Evolutionary conservation across 148 eudicot species (phyloP).

Genomic region (Amaranthus palmeri): DNA sequence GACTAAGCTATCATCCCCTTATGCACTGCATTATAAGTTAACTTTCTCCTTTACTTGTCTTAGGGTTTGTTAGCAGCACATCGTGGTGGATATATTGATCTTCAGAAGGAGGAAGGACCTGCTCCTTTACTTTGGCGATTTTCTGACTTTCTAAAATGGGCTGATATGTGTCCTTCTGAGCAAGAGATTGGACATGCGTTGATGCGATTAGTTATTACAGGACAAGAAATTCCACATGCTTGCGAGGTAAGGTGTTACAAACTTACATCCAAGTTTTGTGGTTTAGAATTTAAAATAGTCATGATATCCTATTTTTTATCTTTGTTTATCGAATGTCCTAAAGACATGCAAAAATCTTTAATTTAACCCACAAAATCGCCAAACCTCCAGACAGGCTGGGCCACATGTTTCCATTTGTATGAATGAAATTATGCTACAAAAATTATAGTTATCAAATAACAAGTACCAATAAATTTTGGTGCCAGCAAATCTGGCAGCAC

Average conservation of each 20-base stretch:
- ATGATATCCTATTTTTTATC: not conserved
- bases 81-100: constrained; percentile 99
- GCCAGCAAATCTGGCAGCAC: not conserved
- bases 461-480: not conserved
- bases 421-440: not conserved
- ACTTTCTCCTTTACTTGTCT: constrained; percentile 21
- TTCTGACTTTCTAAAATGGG: constrained; percentile 95
- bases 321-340: not conserved
- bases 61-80: constrained; percentile 98
- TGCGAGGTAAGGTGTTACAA: constrained; percentile 65
- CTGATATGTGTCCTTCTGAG: constrained; percentile 93
- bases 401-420: not conserved
- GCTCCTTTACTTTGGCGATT: constrained; percentile 97
- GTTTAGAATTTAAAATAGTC: not conserved
- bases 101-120: constrained; percentile 97
- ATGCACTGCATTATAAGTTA: not conserved
- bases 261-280: not conserved
- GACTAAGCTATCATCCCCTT: not conserved
- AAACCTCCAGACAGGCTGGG: not conserved
- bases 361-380: not conserved
- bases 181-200: constrained; percentile 96
- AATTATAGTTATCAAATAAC: not conserved
- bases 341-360: not conserved
- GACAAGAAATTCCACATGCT: constrained; percentile 98
- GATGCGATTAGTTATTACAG: constrained; percentile 91